Conservation (phyloP, 306 rosid genomes). For the Biancaea sappan region DNA sequence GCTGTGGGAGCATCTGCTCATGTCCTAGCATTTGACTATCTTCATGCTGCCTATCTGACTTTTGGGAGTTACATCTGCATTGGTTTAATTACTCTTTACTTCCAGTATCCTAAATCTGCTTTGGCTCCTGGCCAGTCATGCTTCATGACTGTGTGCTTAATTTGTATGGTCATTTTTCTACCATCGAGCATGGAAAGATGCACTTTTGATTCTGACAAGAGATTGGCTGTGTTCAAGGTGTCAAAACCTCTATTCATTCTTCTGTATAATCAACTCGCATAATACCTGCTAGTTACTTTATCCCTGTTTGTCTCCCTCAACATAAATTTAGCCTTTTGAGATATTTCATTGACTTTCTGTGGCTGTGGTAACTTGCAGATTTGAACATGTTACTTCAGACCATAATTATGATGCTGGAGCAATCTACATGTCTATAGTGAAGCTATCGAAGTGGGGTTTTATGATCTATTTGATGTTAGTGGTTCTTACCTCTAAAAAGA, state of each 20-base stretch:
- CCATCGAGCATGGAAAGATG: not conserved
- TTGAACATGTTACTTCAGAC: conserved; percentile 14
- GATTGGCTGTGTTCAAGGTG: not conserved
- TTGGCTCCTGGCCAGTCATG: conserved; percentile 8
- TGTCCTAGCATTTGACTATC: not conserved
- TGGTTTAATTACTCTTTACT: not conserved
- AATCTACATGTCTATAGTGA: not conserved
- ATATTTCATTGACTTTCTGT: conserved; percentile 14
- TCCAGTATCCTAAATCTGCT: conserved; percentile 19
- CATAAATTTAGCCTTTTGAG: not conserved
- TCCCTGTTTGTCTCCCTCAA: no score
- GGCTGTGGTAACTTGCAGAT: conserved; percentile 34
- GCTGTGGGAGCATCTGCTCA: not conserved
- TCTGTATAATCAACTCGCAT: not conserved
- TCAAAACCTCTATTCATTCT: not conserved
- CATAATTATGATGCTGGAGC: conserved; percentile 10
- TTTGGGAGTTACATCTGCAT: not conserved
- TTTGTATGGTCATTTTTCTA: conserved; percentile 10
- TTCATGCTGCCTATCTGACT: no score
- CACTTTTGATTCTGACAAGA: conserved; percentile 23
- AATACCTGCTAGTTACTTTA: not conserved
- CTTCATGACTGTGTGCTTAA: conserved; percentile 11
- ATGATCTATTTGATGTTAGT: conserved; percentile 12
- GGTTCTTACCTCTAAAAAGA: not conserved
- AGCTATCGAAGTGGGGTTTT: conserved; percentile 29